These are phyloP conservation scores for Sphagnum tenellum DNA, from an alignment of 225 moss, liverwort and hornwort species.

Conservation along the genomic window DNA sequence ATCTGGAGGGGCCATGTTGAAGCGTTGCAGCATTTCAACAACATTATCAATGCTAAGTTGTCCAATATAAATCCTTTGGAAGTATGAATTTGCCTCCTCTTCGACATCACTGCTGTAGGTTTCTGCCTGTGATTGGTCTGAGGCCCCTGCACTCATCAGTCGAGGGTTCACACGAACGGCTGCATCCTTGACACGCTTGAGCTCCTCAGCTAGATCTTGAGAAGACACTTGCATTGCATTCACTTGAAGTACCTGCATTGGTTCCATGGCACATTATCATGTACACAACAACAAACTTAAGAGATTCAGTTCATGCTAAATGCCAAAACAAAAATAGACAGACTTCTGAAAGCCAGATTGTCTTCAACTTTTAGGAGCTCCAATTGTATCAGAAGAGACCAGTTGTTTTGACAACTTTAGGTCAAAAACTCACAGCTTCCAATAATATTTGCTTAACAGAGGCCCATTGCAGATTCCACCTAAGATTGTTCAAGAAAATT, in stretches of 20 bases:
- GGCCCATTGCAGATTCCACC: no score
- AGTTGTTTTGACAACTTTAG: no score
- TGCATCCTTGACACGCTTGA: constrained; percentile 35
- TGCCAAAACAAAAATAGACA: no score
- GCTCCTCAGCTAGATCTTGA: constrained; percentile 47
- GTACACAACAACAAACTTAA: no score
- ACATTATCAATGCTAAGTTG: constrained; percentile 76
- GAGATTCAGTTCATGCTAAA: no score
- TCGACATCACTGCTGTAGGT: constrained; percentile 74
- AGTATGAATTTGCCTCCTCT: constrained; percentile 77
- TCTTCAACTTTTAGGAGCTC: no score
- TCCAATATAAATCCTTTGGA: constrained; percentile 65
- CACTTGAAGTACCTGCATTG: constrained; percentile 57
- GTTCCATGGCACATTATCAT: no score
- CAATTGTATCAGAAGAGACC: no score
- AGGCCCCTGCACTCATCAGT: constrained; percentile 31
- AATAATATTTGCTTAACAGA: no score
- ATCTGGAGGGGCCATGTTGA: constrained; percentile 55
- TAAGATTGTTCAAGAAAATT: no score
- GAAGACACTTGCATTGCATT: constrained; percentile 60
- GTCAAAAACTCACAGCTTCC: no score
- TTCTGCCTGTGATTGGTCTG: constrained; percentile 38
- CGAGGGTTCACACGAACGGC: constrained; percentile 33
- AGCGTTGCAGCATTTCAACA: constrained; percentile 81
- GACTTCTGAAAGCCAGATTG: no score